Conservation (phyloP, 1,284 basidiomycete genomes). For the Rhodotorula mucilaginosa region DNA sequence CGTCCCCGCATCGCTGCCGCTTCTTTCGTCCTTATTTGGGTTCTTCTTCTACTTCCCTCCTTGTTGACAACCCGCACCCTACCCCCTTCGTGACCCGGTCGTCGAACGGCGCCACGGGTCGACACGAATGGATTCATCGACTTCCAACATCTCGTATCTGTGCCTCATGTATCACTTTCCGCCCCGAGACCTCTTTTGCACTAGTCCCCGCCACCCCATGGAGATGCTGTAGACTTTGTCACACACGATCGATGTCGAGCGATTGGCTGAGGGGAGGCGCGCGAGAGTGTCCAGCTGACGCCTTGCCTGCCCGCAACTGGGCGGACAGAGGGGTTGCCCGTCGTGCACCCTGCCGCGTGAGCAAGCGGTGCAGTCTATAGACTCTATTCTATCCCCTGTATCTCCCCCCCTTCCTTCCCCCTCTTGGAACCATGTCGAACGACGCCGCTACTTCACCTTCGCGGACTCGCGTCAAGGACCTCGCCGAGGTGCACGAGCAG, state of each 20-base stretch:
- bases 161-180: not conserved
- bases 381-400: not conserved
- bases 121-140: no score
- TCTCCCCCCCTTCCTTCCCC: not conserved
- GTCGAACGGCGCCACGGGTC: no score
- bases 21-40: no score
- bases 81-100: not conserved
- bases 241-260: no score
- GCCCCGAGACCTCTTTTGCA: not conserved
- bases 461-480: not conserved
- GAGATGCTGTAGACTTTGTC: no score
- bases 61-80: not conserved
- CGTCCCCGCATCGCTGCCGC: not conserved
- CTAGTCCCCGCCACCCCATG: not conserved
- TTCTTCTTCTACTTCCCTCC: not conserved
- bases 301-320: no score
- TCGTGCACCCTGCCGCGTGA: no score
- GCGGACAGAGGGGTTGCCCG: no score
- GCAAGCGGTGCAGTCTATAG: no score
- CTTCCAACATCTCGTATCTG: not conserved
- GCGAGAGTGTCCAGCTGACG: no score
- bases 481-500: not conserved
- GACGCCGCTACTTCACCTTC: not conserved
- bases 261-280: no score
- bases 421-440: not conserved